Base-by-base conservation (phyloP, 768 basidiomycete genomes). In the Panus rudis region DNA sequence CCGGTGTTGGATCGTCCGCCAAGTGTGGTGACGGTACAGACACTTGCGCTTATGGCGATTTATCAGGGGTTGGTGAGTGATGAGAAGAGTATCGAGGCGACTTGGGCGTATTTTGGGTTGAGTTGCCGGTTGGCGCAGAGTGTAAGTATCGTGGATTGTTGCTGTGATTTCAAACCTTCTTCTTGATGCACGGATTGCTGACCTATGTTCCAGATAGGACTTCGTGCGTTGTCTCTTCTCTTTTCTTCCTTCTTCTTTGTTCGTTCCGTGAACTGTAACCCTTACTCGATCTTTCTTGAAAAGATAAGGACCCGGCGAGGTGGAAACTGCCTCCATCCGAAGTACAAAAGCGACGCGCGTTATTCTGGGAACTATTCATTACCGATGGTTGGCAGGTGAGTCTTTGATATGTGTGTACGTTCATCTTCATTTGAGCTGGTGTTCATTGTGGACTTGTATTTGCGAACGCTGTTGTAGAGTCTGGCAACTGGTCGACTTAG, bases 341-440 rank as follows among this genome's bases (percentile, higher is more conserved):
- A n/a, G 73, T 81, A 13, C 73, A 85, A 55, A 71, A 79, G 42
- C 70, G 84, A 39, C 73, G 84, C 30, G 58, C 63, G 3, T 57
- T 87, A 4, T 86, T 86, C 50, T 87, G 82, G 80, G 83, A 87
- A 52, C 76, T 76, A 6, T 58, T 84, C 17, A 72, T 78, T 45
- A 49, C 71, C 70, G 26, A 61, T 31, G 46, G 23, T 40, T 71
- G 23, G 82, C 85, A 59, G 56, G 64, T 54, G 56, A 53, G 51
- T 61, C 59, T 39, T 64, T 63, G 63, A 14, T 73, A 69, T 49
- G 66, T 6, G 24, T 6, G 25, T 31, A 8, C 17, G 20, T 19
- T 31, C 8, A 25, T 38, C 14, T 22, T 22, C 51, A 11, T 21
- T 33, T 25, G 10, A 22, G 8, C 10, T 16, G n/a, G n/a, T n/a